phyloP scores from a whole-genome alignment of 441 rosid species.

The Bocquillonia castaneifolia region DNA sequence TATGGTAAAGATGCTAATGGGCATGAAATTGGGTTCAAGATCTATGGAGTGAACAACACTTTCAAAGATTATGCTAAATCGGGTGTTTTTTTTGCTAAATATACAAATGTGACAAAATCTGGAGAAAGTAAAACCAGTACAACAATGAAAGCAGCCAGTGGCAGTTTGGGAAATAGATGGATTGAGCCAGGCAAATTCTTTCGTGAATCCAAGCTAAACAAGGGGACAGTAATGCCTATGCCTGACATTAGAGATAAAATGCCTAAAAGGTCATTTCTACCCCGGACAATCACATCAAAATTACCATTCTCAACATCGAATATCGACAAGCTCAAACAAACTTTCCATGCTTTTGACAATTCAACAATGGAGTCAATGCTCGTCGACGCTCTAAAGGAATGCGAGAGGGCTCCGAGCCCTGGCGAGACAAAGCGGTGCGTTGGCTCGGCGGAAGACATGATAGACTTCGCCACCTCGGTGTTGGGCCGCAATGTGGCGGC shows the following conservation, averaged over 20 bases:
- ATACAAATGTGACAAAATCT: conserved; percentile 34
- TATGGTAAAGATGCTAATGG: conserved; percentile 53
- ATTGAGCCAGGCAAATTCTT: conserved; percentile 96
- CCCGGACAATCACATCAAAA: conserved; percentile 62
- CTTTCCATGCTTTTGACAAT: conserved; percentile 71
- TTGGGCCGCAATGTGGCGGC: conserved; percentile 63
- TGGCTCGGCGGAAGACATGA: conserved; percentile 80
- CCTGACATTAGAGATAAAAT: conserved; percentile 90
- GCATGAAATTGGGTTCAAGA: conserved; percentile 53
- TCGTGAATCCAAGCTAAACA: conserved; percentile 58
- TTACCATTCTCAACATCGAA: conserved; percentile 68
- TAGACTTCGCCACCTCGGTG: conserved; percentile 79
- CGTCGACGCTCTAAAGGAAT: conserved; percentile 56
- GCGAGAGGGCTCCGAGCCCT: conserved; percentile 70
- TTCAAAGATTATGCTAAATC: conserved; percentile 61
- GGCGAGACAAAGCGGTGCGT: conserved; percentile 96
- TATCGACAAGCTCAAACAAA: conserved; percentile 40
- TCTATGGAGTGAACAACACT: conserved; percentile 60
- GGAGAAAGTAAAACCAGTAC: not conserved
- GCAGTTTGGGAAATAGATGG: conserved; percentile 63
- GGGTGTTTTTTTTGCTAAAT: conserved; percentile 44
- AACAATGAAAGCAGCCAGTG: conserved; percentile 29
- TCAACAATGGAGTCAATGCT: conserved; percentile 66
- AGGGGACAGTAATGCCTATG: conserved; percentile 77
- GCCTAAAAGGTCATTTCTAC: conserved; percentile 93